Conservation (phyloP, 177 flowering plant species). For the Vitis hybrid region DNA sequence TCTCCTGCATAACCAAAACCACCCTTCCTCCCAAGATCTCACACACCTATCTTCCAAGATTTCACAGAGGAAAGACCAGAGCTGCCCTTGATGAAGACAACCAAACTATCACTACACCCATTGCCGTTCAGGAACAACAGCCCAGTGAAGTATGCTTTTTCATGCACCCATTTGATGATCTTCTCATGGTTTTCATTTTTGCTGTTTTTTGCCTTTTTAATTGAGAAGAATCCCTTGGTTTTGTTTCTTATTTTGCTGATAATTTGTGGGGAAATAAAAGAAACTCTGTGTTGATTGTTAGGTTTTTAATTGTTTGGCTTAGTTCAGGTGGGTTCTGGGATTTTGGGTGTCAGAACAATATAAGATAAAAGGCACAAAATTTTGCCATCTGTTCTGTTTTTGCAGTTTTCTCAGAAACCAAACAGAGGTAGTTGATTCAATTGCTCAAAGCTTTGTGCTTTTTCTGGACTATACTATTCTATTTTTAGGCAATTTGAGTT, state of each 20-base stretch:
- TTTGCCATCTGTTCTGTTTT: neutral
- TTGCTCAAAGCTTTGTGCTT: too few species aligned
- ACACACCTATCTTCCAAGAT: constrained; percentile 6
- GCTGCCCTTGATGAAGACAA: constrained; percentile 35
- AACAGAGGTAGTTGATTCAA: neutral
- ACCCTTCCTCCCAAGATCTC: neutral
- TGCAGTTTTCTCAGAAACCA: neutral
- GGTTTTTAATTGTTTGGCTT: neutral
- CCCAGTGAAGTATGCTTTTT: constrained; percentile 11
- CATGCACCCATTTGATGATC: neutral
- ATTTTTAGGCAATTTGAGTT: too few species aligned
- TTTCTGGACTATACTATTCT: too few species aligned
- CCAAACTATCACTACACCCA: constrained; percentile 14
- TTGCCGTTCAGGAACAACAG: constrained; percentile 21
- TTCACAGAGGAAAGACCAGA: constrained; percentile 21
- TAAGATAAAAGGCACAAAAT: neutral
- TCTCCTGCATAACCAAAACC: too few species aligned
- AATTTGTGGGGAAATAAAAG: neutral
- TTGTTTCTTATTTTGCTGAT: neutral
- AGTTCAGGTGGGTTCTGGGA: neutral
- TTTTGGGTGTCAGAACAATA: neutral
- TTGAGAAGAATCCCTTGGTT: neutral
- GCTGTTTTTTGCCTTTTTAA: neutral
- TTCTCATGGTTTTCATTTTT: neutral
- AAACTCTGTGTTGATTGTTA: neutral